Percentiles rank a stretch among this genome's conserved stretches.
These are phyloP conservation scores for Myxozyma monticola DNA, from an alignment of 805 yeast genomes.

Conservation along the genomic window DNA sequence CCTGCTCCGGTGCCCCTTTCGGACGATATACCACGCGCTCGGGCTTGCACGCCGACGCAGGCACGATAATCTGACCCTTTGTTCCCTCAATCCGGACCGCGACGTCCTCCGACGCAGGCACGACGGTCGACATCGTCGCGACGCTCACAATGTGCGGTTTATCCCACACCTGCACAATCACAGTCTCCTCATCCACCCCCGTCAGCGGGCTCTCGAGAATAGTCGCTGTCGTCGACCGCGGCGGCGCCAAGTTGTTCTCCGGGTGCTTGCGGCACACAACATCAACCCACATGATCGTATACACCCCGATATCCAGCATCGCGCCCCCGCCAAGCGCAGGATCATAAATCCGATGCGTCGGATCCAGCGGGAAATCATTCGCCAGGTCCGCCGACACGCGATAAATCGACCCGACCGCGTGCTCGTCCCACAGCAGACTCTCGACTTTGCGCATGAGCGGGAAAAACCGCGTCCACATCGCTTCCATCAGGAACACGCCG, in stretches of 20 bases:
- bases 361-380: slow-evolving; percentile 34
- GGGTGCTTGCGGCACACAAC: slow-evolving; percentile 23
- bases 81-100: slow-evolving; percentile 30
- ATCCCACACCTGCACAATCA: slow-evolving; percentile 13
- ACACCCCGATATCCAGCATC: slow-evolving; percentile 56
- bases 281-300: slow-evolving; percentile 47
- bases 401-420: slow-evolving; percentile 48
- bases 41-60: slow-evolving; percentile 30
- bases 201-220: slow-evolving; percentile 6
- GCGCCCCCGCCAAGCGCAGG: slow-evolving; percentile 57
- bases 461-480: slow-evolving; percentile 50
- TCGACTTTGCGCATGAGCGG: slow-evolving; percentile 47
- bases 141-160: slow-evolving; percentile 8
- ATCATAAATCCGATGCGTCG: slow-evolving; percentile 45
- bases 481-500: slow-evolving; percentile 56
- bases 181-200: slow-evolving; percentile 17
- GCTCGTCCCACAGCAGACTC: slow-evolving; percentile 43
- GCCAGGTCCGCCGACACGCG: slow-evolving; percentile 49
- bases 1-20: slow-evolving; percentile 7
- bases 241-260: slow-evolving; percentile 11
- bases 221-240: slow-evolving; percentile 6
- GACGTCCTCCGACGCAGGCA: neutral
- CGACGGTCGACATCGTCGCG: slow-evolving; percentile 5
- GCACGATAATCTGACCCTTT: slow-evolving; percentile 31
- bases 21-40: slow-evolving; percentile 26